phyloP scores from a whole-genome alignment of 2,329 filamentous ascomycete species.

The Aspergillus fischeri region DNA sequence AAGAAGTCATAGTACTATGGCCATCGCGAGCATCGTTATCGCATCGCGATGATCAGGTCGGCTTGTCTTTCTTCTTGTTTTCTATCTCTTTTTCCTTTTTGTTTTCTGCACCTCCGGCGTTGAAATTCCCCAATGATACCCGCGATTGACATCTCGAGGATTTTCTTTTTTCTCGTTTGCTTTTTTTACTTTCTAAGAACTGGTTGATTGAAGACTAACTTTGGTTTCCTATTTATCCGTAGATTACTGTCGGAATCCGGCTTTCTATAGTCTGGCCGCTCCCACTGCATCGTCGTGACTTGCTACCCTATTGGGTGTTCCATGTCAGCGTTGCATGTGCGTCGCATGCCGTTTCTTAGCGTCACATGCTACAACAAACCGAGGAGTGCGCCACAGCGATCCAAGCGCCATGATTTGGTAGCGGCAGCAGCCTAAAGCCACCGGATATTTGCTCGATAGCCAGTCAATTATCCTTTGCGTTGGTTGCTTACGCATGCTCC shows the following conservation, averaged over 20 bases:
- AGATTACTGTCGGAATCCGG: constrained; percentile 47
- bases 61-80: constrained; percentile 13
- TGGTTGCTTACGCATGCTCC: not conserved
- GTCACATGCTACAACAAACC: constrained; percentile 9
- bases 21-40: constrained; percentile 31
- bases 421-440: not conserved
- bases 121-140: constrained; percentile 6
- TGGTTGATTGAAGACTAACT: constrained; percentile 30
- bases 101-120: constrained; percentile 13
- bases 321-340: constrained; percentile 9
- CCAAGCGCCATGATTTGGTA: not conserved
- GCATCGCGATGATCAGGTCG: constrained; percentile 27
- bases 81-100: constrained; percentile 10
- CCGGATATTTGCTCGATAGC: not conserved
- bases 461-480: not conserved
- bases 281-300: constrained; percentile 4
- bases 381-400: not conserved
- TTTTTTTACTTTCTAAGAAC: constrained; percentile 15
- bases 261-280: constrained; percentile 37
- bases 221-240: constrained; percentile 26
- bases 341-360: constrained; percentile 3
- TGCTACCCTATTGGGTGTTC: constrained; percentile 8
- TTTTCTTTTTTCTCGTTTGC: constrained; percentile 23
- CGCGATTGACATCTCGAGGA: constrained; percentile 19
- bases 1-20: constrained; percentile 19